Evolutionary conservation across 257 asterid species (phyloP), one percentile per base, ranked within the genome.

Genomic region (Nicotiana attenuata): DNA sequence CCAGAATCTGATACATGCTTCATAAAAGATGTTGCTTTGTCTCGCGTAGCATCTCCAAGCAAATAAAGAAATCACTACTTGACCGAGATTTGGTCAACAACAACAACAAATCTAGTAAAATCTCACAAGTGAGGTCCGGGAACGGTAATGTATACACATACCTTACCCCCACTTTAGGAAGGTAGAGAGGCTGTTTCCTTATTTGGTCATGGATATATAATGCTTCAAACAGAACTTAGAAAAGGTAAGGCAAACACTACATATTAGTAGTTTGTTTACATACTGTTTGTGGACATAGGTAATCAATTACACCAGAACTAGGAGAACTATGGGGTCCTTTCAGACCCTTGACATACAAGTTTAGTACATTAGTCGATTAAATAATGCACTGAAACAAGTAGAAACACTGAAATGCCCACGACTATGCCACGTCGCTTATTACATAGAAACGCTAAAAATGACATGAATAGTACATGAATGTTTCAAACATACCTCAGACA

Each of bases 321-420:
- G 50, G 50, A 41, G 50, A 41, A 41, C 3, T 41, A 9, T 1
- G 50, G 50, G 11, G 9, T 35, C 1, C 17, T 38, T 20, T 20
- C 33, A 69, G 57, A 20, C 77, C 38, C 60, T 71, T 71, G n/a
- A 71, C 78, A 71, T 45, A 71, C 60, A 47, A 73, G 61, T 75
- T 26, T 26, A 16, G 63, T 75, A 50, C 80, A 75, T 7, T 38
- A 6, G 24, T 4, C 16, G 24, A 47, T 47, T 50, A 26, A 8
- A 15, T 16, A 9, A 65, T 65, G 64, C 83, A 78, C 56, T 78
- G 82, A 38, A 59, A 28, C 52, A 55, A 81, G 73, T 11, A 81
- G 33, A 69, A 33, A 81, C 69, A 47, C 59, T 71, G 59, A 20
- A 13, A 15, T 73, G 61, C 52, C 52, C 80, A 50, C 26, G 17